Percentiles rank a stretch among this genome's conserved stretches.
Conservation (phyloP, 2,329 filamentous ascomycete species). For the Lachnellula suecica region DNA sequence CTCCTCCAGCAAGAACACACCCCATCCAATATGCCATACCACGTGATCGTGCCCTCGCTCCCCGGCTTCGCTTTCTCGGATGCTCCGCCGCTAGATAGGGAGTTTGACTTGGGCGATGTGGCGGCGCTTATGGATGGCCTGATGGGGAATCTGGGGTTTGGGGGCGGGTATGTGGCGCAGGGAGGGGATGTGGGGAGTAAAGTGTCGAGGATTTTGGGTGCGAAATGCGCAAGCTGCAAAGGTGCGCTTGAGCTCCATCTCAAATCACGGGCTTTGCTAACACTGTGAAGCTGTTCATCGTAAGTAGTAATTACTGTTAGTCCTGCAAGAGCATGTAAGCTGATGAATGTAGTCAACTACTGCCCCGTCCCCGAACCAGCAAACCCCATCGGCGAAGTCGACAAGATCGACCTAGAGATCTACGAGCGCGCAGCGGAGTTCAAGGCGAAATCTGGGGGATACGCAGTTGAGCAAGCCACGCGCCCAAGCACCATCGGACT, state of each 20-base stretch:
- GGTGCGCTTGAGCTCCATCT: too few species aligned
- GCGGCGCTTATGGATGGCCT: constrained; percentile 18
- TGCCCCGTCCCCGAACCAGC: constrained; percentile 2
- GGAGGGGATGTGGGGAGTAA: constrained; percentile 38
- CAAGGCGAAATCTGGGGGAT: constrained; percentile 51
- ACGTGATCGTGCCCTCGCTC: constrained; percentile 22
- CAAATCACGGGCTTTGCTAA: too few species aligned
- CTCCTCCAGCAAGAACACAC: constrained; percentile 47
- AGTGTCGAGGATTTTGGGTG: constrained; percentile 12
- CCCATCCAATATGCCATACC: constrained; percentile 34
- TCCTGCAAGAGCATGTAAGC: too few species aligned
- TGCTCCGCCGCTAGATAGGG: constrained; percentile 26
- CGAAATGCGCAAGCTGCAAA: constrained; percentile 14
- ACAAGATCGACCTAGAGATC: too few species aligned
- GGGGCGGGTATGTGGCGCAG: constrained; percentile 15
- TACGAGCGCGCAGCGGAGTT: too few species aligned
- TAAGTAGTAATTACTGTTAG: too few species aligned
- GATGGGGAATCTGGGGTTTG: constrained; percentile 11
- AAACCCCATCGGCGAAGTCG: too few species aligned
- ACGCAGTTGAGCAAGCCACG: constrained; percentile 52
- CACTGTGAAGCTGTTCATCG: too few species aligned
- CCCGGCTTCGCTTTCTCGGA: constrained; percentile 23
- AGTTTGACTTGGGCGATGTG: constrained; percentile 30
- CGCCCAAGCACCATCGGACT: constrained; percentile 56
- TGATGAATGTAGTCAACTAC: constrained; percentile 2